These are phyloP conservation scores for Oenanthe sinensis DNA, from an alignment of 129 eudicot species.

Conservation along the genomic window DNA sequence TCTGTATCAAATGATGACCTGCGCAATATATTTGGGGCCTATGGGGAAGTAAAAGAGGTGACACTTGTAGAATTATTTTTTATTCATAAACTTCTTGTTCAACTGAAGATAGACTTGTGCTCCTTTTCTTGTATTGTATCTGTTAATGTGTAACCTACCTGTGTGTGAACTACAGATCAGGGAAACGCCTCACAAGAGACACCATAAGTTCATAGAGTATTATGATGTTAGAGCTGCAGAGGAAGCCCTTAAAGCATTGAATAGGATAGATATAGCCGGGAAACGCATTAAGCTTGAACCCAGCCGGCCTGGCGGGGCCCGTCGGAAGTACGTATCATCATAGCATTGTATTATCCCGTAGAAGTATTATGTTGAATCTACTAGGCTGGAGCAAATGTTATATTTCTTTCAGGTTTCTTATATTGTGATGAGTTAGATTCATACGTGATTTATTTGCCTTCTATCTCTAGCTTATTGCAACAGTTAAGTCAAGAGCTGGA, in stretches of 20 bases:
- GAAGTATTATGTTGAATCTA: background rate
- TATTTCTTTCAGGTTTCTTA: background rate
- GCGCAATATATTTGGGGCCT: constrained; percentile 70
- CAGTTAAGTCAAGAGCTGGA: constrained; percentile 74
- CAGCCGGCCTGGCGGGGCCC: constrained; percentile 96
- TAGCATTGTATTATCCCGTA: background rate
- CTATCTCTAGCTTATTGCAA: constrained; percentile 58
- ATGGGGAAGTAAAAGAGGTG: constrained; percentile 99
- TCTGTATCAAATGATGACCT: constrained; percentile 87
- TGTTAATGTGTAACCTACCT: background rate
- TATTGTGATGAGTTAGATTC: background rate
- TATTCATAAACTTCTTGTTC: background rate
- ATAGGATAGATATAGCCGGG: constrained; percentile 94
- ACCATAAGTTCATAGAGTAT: constrained; percentile 87
- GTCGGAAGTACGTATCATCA: constrained; percentile 49
- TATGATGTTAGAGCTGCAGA: constrained; percentile 93
- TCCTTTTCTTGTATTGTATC: background rate
- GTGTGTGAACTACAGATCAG: constrained; percentile 49
- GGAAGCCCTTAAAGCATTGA: constrained; percentile 81
- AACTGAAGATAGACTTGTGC: background rate
- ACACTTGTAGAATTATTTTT: background rate
- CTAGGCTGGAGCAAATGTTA: background rate
- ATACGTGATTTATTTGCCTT: constrained; percentile 2
- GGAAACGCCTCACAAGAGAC: constrained; percentile 91
- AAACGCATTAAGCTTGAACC: constrained; percentile 95